Evolutionary conservation across 192 early-diverging fungal species (phyloP), one percentile per base, ranked within the genome.

Genomic region (Coemansia nantahalensis): DNA sequence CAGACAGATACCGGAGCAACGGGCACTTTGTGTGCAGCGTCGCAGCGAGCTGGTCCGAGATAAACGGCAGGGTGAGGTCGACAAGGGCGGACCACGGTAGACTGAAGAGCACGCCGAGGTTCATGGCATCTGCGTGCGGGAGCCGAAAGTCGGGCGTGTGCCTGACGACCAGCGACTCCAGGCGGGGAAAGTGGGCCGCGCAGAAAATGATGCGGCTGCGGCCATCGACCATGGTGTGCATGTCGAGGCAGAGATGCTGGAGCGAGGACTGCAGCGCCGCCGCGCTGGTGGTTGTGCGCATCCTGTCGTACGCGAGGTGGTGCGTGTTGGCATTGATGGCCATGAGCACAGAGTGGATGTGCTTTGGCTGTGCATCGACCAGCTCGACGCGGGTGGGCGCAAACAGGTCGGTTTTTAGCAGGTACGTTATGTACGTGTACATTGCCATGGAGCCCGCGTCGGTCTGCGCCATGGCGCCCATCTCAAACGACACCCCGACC

Each of bases 381-480:
- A 75, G 45, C 30, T 45, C 65, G 15, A 75, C 31, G 30, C 22
- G 51, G 3, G 32, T 32, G 15, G 72, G 72, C 36, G 48, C 51
- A 48, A 75, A 64, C 3, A 75, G 42, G 49, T 75, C 72, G 2
- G 72, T 68, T 36, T 75, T 75, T 11, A 75, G 47, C 42, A 75
- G 33, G 33, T 64, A 59, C 6, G 56, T 59, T 6, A 75, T 48
- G 33, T 75, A 75, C 2, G 56, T 51, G 30, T 68, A 57, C 72
- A 75, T 75, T 17, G 60, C 54, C 48, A 54, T 33, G 10, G 65
- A 23, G 14, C 72, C 60, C 17, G 49, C 38, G 13, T 37, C 47
- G 9, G 72, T 56, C 38, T 49, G 58, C 42, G 49, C 50, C 63
- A 75, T 63, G 9, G 37, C 42, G 4, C 54, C 45, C 72, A 75